Conservation (phyloP, 305 asterid species). For the Striga hermonthica region DNA sequence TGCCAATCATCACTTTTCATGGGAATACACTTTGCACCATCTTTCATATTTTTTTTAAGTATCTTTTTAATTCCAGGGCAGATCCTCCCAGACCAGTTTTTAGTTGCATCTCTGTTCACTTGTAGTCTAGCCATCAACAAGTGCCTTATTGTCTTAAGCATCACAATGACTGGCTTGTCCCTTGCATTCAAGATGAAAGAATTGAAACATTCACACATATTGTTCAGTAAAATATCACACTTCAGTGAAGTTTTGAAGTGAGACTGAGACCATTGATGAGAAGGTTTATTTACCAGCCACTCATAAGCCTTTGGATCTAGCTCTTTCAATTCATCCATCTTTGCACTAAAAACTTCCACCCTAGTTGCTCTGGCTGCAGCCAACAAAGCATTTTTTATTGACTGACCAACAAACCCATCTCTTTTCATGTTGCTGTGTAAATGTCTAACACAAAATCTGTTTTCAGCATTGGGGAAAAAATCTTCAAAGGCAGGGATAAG, state of each 20-base stretch:
- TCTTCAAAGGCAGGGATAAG: background rate
- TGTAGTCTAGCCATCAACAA: slow-evolving; percentile 1
- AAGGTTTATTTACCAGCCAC: background rate
- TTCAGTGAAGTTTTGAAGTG: background rate
- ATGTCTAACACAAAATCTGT: background rate
- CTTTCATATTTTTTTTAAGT: background rate
- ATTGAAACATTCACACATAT: background rate
- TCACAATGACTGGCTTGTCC: background rate
- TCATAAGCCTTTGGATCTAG: background rate
- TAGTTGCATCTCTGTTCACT: background rate
- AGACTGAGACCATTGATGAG: background rate
- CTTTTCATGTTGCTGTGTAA: background rate
- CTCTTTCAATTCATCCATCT: background rate
- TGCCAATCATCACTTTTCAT: slow-evolving; percentile 1
- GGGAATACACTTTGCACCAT: background rate
- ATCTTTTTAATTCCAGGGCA: background rate
- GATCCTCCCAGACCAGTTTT: background rate
- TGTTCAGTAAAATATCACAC: background rate
- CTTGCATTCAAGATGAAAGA: background rate
- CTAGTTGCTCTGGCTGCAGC: background rate
- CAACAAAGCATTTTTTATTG: background rate
- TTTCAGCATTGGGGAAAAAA: background rate
- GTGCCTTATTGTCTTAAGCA: slow-evolving; percentile 1
- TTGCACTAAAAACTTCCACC: background rate
- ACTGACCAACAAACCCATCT: background rate